Conservation (phyloP, 1,284 basidiomycete genomes). For the Hymenochaete sp. region DNA sequence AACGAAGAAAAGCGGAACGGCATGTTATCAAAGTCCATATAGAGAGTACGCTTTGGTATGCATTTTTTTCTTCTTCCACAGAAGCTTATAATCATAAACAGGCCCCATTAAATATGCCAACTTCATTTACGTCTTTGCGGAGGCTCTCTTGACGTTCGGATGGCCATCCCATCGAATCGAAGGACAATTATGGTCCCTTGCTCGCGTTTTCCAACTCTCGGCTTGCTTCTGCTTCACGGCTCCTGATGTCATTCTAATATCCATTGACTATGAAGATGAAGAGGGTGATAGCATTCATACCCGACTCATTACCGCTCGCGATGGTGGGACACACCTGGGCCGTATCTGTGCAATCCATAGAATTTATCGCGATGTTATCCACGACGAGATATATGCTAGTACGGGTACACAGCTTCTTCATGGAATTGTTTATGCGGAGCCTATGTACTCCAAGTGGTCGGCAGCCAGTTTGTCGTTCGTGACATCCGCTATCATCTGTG, state of each 20-base stretch:
- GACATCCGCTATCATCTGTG: constrained; percentile 70
- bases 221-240: constrained; percentile 70
- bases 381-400: constrained; percentile 59
- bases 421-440: constrained; percentile 48
- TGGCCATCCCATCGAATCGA: constrained; percentile 84
- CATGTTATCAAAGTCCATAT: too few relatives aligned
- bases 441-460: constrained; percentile 52
- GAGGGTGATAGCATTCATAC: constrained; percentile 47
- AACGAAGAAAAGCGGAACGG: too few relatives aligned
- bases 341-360: constrained; percentile 64
- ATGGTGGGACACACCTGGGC: constrained; percentile 44
- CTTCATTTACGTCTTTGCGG: constrained; percentile 75
- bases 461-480: constrained; percentile 67
- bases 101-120: constrained; percentile 42
- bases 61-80: not conserved
- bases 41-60: not conserved
- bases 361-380: constrained; percentile 71
- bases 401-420: constrained; percentile 57
- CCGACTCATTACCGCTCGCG: not conserved
- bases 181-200: constrained; percentile 58
- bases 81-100: not conserved
- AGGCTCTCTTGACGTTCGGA: constrained; percentile 73
- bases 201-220: constrained; percentile 45
- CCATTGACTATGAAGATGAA: constrained; percentile 57
- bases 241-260: constrained; percentile 70